Evolutionary conservation across 495 filamentous ascomycete species (phyloP).

Genomic region (Penicillium turbatum): DNA sequence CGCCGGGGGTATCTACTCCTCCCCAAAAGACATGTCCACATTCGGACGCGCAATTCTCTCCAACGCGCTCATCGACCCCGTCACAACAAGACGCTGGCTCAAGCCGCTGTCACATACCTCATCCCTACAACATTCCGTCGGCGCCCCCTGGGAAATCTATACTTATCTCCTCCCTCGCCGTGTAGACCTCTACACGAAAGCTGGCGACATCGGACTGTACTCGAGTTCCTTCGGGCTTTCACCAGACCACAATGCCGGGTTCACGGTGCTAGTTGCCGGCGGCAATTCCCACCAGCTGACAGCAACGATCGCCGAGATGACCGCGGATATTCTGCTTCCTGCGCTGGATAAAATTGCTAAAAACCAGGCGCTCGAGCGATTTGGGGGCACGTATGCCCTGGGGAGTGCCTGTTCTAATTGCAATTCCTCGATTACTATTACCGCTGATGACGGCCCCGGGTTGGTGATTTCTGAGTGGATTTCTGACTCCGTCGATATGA

Average conservation of each 20-base stretch:
- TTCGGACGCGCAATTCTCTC: constrained; percentile 54
- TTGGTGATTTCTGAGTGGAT: constrained; percentile 38
- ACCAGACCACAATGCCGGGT: constrained; percentile 53
- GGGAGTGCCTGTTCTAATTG: constrained; percentile 28
- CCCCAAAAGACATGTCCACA: constrained; percentile 44
- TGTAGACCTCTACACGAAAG: constrained; percentile 54
- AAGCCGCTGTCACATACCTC: constrained; percentile 51
- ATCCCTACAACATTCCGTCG: constrained; percentile 40
- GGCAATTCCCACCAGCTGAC: constrained; percentile 11
- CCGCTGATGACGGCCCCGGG: constrained; percentile 40
- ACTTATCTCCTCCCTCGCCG: constrained; percentile 17
- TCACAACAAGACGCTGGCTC: constrained; percentile 52
- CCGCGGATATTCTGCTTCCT: constrained; percentile 37
- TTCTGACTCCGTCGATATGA: constrained; percentile 38
- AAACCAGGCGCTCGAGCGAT: constrained; percentile 31
- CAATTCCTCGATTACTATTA: constrained; percentile 43
- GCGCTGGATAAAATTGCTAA: constrained; percentile 44
- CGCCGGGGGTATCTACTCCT: constrained; percentile 56
- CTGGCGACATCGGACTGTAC: constrained; percentile 47
- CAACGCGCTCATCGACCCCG: constrained; percentile 40
- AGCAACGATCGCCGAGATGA: constrained; percentile 24
- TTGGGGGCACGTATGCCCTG: constrained; percentile 39
- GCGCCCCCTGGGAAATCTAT: constrained; percentile 56
- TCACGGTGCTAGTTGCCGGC: constrained; percentile 45
- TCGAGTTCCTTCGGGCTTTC: constrained; percentile 42